Conservation (phyloP, 2,329 filamentous ascomycete genomes). For the Colletotrichum camelliae region DNA sequence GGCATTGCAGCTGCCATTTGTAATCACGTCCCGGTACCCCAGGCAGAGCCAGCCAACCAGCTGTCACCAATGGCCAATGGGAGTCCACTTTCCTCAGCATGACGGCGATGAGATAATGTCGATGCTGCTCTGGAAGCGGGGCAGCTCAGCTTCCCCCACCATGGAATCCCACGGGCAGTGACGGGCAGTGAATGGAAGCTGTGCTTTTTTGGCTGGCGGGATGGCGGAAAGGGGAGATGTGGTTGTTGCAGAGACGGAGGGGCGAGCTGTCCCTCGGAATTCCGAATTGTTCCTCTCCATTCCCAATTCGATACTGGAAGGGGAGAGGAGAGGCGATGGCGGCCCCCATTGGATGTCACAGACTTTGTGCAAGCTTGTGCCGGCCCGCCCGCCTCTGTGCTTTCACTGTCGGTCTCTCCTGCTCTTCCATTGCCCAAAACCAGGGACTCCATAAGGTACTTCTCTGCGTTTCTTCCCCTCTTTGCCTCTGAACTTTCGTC, state of each 20-base stretch:
- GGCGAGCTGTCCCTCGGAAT: slow-evolving; percentile 20
- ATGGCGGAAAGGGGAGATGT: not conserved
- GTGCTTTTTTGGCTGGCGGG: not conserved
- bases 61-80: not conserved
- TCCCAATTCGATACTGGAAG: not conserved
- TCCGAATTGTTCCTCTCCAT: slow-evolving; percentile 4
- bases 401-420: not conserved
- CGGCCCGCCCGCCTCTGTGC: not conserved
- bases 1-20: not conserved
- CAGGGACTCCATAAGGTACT: slow-evolving; percentile 13
- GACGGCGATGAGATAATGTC: slow-evolving; percentile 5
- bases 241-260: not conserved
- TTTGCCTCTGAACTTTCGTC: slow-evolving; percentile 8
- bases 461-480: slow-evolving; percentile 16
- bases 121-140: slow-evolving; percentile 8
- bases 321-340: not conserved
- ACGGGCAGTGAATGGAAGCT: not conserved
- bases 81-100: slow-evolving; percentile 1
- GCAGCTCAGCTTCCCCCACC: slow-evolving; percentile 6
- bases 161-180: not conserved
- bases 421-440: not conserved
- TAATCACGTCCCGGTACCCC: not conserved
- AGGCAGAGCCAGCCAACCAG: slow-evolving; percentile 1
- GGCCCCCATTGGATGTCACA: not conserved
- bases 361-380: slow-evolving; percentile 18